phyloP scores from a whole-genome alignment of 2,329 filamentous ascomycete genomes.

The Ophiognomonia clavigignenti-juglandacearum region DNA sequence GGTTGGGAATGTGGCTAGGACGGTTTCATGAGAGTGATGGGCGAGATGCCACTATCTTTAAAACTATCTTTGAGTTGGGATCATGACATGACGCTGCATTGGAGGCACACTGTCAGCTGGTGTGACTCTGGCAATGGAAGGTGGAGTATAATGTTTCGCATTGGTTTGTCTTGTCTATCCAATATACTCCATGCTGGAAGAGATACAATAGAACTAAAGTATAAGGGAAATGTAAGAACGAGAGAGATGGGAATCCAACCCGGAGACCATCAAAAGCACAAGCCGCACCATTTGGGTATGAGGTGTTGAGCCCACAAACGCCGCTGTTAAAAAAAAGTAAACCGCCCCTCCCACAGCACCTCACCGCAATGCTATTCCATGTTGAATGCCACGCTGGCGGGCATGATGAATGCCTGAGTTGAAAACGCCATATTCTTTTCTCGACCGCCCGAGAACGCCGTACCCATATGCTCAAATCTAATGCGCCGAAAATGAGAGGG shows the following conservation, averaged over 20 bases:
- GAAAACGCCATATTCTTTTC: background rate
- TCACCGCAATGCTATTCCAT: slow-evolving; percentile 1
- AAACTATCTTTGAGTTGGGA: background rate
- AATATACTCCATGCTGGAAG: too few relatives aligned
- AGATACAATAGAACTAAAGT: too few relatives aligned
- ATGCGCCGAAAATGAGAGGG: slow-evolving; percentile 2
- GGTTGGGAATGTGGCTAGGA: slow-evolving; percentile 40
- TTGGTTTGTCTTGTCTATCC: too few relatives aligned
- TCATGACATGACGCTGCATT: background rate
- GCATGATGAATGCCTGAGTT: slow-evolving; percentile 12
- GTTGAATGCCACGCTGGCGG: slow-evolving; percentile 14
- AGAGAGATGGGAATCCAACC: background rate
- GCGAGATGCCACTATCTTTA: background rate
- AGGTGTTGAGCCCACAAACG: slow-evolving; percentile 21
- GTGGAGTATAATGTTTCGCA: too few relatives aligned
- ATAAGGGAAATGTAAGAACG: background rate
- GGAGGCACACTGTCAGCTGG: too few relatives aligned
- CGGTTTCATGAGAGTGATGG: slow-evolving; percentile 29
- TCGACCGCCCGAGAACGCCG: slow-evolving; percentile 10
- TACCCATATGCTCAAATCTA: slow-evolving; percentile 6
- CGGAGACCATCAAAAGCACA: background rate
- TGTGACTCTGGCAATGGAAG: too few relatives aligned
- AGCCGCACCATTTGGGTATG: slow-evolving; percentile 4
- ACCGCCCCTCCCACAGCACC: background rate
- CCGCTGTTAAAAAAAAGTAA: slow-evolving; percentile 2